These are phyloP conservation scores for Didymellaceae sp. DNA, from an alignment of 2,329 filamentous ascomycete species.

Conservation along the genomic window DNA sequence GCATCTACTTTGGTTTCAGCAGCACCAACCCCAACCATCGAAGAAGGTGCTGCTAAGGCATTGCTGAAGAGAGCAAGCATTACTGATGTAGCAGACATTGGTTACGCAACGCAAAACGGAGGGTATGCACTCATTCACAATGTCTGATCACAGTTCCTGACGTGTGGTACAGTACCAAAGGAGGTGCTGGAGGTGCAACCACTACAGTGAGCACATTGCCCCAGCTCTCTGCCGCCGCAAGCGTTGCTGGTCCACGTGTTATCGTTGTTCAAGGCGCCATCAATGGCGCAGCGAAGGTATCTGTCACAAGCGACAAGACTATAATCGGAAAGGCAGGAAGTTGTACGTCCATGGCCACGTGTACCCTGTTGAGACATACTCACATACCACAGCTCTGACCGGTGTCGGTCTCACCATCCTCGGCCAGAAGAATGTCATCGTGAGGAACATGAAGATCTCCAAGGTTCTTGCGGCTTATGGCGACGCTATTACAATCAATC, in stretches of 20 bases:
- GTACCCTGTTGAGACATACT: constrained; percentile 5
- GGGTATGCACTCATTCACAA: constrained; percentile 20
- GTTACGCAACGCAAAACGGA: constrained; percentile 56
- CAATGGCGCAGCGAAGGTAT: constrained; percentile 33
- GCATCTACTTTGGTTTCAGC: constrained; percentile 18
- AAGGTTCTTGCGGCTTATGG: constrained; percentile 62
- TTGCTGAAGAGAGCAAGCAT: constrained; percentile 23
- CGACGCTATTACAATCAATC: constrained; percentile 66
- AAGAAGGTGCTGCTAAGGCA: constrained; percentile 11
- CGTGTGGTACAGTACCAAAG: constrained; percentile 53
- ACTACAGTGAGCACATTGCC: constrained; percentile 61
- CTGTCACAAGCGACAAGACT: constrained; percentile 30
- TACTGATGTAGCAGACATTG: constrained; percentile 34
- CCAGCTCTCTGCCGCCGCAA: constrained; percentile 57
- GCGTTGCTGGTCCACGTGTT: constrained; percentile 24
- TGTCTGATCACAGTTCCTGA: not conserved
- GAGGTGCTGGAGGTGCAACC: constrained; percentile 59
- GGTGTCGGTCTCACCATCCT: constrained; percentile 62
- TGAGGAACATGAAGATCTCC: constrained; percentile 67
- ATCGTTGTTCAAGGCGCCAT: constrained; percentile 37
- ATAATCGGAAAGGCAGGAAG: constrained; percentile 50
- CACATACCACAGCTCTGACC: constrained; percentile 47
- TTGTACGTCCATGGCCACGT: constrained; percentile 35
- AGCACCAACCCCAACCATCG: constrained; percentile 21
- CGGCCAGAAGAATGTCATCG: constrained; percentile 63